Evolutionary conservation across 306 rosid genomes (phyloP).

Genomic region (Dryas alaskensis): DNA sequence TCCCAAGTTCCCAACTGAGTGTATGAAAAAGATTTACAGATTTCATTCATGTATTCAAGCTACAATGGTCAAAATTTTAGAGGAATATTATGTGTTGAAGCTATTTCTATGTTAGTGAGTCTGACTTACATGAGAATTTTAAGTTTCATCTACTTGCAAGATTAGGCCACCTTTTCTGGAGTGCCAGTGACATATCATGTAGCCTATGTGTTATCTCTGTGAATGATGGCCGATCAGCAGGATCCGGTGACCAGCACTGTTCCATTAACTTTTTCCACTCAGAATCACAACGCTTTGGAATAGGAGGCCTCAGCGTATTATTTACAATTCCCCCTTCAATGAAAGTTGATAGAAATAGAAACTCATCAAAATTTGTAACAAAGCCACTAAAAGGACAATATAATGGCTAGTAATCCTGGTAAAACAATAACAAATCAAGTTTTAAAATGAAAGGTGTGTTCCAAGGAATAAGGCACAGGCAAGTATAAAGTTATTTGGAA

Average conservation of each 20-base stretch:
- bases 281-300: constrained; percentile 82
- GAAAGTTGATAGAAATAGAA: constrained; percentile 17
- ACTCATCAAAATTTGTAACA: constrained; percentile 17
- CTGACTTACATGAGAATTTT: constrained; percentile 29
- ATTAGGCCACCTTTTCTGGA: constrained; percentile 51
- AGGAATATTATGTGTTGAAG: not conserved
- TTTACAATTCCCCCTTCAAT: constrained; percentile 82
- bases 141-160: constrained; percentile 30
- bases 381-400: not conserved
- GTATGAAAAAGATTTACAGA: not conserved
- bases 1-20: no score
- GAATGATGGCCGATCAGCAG: constrained; percentile 70
- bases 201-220: constrained; percentile 68
- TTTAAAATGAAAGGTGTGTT: not conserved
- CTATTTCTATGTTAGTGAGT: constrained; percentile 24
- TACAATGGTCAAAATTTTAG: constrained; percentile 7
- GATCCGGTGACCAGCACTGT: constrained; percentile 88
- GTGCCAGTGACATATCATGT: constrained; percentile 58
- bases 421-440: not conserved
- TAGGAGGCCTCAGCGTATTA: constrained; percentile 76
- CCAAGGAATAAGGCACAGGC: not conserved
- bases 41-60: constrained; percentile 5
- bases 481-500: not conserved
- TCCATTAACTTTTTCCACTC: constrained; percentile 87
- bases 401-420: not conserved